Base-by-base conservation (phyloP, 192 early-diverging fungal genomes). In the Coemansia sp. region DNA sequence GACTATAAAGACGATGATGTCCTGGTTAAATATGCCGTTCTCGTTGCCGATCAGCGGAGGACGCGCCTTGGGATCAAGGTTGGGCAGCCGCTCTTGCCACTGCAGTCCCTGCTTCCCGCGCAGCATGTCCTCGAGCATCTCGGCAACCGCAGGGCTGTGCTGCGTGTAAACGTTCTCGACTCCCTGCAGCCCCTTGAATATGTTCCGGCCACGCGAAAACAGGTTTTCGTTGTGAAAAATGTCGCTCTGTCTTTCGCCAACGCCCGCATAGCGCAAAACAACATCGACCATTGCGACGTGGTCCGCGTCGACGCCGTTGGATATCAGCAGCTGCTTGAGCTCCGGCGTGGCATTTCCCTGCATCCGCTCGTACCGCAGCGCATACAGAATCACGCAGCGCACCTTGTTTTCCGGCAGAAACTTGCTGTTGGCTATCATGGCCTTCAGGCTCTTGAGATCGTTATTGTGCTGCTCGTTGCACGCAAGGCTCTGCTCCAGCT, bases 121-220 rank as follows among this genome's bases (percentile, higher is more conserved):
- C 29, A 91, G 63, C 45, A 93, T 60, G 27, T 85, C 77, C 57
- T 95, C 88, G 8, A 99, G 50, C 28, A 87, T 92, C 22, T 90
- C 86, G 0, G 85, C 86, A 45, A 99, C 64, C n/a, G 88, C 85
- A 19, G 97, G 95, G 22, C 83, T 84, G 69, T 99, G 95, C 68
- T 96, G 95, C 18, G 95, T 98, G 66, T 99, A 99, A 9, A 99
- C 95, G 67, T 99, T 99, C 61, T 99, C 97, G 24, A 95, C 93
- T 10, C 97, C 83, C 79, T 95, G 93, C 39, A 99, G 76, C 13
- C 97, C 95, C 67, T 96, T 98, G 64, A 99, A 87, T 6, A 91
- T 91, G 57, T 90, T 95, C 55, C 88, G 88, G 16, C 93, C 90
- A 23, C 90, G 82, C 18, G 91, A 87, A 39, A 99, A 81, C 32